Evolutionary conservation across 139 green algal species (phyloP).

Genomic region (Tetradesmus lagerheimii): DNA sequence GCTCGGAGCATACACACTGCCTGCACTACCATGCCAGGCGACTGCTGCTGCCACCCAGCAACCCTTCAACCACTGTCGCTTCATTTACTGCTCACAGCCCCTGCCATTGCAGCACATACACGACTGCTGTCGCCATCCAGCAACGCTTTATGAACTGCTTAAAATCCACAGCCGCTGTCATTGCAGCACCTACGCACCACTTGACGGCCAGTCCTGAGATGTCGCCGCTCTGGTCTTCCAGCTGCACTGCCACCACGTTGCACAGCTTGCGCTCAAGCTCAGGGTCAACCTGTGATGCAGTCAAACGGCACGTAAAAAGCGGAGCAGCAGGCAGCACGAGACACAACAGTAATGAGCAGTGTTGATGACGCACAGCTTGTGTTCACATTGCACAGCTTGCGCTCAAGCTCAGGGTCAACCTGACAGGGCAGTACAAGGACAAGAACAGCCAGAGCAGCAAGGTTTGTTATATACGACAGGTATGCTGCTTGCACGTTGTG

Average conservation of each 20-base stretch:
- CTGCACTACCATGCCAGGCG: too few species aligned
- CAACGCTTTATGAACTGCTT: too few species aligned
- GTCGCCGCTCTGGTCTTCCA: conserved; percentile 91
- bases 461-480: too few species aligned
- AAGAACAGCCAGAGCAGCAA: too few species aligned
- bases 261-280: conserved; percentile 80
- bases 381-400: conserved; percentile 67
- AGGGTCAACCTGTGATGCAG: conserved; percentile 59
- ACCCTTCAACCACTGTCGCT: too few species aligned
- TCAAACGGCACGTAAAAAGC: background rate
- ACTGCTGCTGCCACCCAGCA: too few species aligned
- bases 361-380: background rate
- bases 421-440: background rate
- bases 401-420: conserved; percentile 75
- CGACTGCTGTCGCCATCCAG: too few species aligned
- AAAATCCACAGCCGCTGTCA: background rate
- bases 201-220: conserved; percentile 93
- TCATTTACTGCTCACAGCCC: too few species aligned
- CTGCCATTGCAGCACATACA: too few species aligned
- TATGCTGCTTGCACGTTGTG: too few species aligned
- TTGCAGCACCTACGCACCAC: conserved; percentile 67
- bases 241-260: conserved; percentile 80
- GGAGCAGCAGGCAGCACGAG: background rate
- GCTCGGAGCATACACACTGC: too few species aligned
- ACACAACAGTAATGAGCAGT: background rate